phyloP scores from a whole-genome alignment of 768 basidiomycete genomes.

The Mycena haematopus region DNA sequence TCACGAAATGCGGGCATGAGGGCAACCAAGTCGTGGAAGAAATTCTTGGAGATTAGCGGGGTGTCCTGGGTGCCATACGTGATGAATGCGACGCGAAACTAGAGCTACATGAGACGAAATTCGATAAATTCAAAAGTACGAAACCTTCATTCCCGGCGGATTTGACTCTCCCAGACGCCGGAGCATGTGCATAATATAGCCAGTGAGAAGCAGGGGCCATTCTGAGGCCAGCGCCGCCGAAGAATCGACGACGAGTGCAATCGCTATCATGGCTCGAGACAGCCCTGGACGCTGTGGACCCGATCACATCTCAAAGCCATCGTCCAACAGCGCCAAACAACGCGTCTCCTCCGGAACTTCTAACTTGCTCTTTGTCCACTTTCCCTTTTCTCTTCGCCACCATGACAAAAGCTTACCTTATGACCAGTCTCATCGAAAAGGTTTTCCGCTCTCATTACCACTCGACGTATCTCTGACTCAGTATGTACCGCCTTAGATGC shows the following conservation, averaged over 20 bases:
- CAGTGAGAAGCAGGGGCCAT: constrained; percentile 53
- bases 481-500: constrained; percentile 62
- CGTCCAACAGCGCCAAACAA: constrained; percentile 12
- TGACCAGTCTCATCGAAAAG: constrained; percentile 87
- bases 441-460: constrained; percentile 37
- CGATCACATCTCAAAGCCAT: background rate
- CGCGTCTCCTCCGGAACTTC: constrained; percentile 10
- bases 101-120: background rate
- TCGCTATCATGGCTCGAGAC: constrained; percentile 40
- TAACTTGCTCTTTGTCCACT: background rate
- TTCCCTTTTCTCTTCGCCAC: constrained; percentile 33
- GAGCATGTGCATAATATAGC: constrained; percentile 59
- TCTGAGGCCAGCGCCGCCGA: constrained; percentile 59
- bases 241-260: constrained; percentile 67
- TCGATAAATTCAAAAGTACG: background rate
- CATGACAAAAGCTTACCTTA: constrained; percentile 80
- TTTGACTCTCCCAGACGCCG: constrained; percentile 56
- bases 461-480: constrained; percentile 6
- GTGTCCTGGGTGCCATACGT: constrained; percentile 68
- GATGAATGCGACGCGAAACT: constrained; percentile 58
- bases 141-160: constrained; percentile 24
- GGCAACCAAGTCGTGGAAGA: constrained; percentile 53
- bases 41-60: constrained; percentile 62
- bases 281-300: no score
- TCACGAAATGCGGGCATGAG: constrained; percentile 56